These are phyloP conservation scores for Talaromyces borbonicus DNA, from an alignment of 495 filamentous ascomycete species.

Conservation along the genomic window DNA sequence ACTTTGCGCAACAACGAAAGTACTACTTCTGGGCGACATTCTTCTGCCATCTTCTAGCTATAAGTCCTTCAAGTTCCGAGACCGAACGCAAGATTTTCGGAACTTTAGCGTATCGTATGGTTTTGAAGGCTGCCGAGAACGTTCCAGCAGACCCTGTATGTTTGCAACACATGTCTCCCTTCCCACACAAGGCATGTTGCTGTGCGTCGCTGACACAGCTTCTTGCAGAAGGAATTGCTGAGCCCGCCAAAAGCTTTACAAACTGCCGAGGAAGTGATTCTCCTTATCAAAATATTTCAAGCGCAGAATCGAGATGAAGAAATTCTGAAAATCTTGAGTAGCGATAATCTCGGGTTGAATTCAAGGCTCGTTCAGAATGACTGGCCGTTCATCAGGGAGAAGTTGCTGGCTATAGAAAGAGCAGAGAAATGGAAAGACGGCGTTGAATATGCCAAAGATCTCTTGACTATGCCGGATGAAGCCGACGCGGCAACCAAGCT, in stretches of 20 bases:
- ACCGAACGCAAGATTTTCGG: conserved; percentile 46
- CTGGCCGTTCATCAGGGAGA: conserved; percentile 36
- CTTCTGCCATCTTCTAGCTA: conserved; percentile 33
- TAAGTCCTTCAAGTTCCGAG: conserved; percentile 28
- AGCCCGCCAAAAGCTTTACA: conserved; percentile 43
- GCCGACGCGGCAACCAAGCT: conserved; percentile 16
- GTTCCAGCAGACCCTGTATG: conserved; percentile 38
- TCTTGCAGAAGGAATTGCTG: conserved; percentile 29
- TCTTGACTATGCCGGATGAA: conserved; percentile 26
- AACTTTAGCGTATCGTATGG: conserved; percentile 48
- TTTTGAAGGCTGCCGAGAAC: conserved; percentile 45
- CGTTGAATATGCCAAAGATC: conserved; percentile 31
- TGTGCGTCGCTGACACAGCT: no score
- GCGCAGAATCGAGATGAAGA: conserved; percentile 36
- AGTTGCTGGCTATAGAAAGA: conserved; percentile 35
- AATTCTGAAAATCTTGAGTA: conserved; percentile 40
- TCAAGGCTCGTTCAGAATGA: conserved; percentile 45
- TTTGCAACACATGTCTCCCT: no score
- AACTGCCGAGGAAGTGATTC: conserved; percentile 42
- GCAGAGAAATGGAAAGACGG: conserved; percentile 37
- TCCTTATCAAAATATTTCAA: conserved; percentile 44
- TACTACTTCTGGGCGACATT: conserved; percentile 53
- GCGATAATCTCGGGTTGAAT: conserved; percentile 36
- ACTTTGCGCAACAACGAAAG: conserved; percentile 44
- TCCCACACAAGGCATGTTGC: no score